phyloP scores from a whole-genome alignment of 1,284 basidiomycete species.

The Schizophyllum amplum region DNA sequence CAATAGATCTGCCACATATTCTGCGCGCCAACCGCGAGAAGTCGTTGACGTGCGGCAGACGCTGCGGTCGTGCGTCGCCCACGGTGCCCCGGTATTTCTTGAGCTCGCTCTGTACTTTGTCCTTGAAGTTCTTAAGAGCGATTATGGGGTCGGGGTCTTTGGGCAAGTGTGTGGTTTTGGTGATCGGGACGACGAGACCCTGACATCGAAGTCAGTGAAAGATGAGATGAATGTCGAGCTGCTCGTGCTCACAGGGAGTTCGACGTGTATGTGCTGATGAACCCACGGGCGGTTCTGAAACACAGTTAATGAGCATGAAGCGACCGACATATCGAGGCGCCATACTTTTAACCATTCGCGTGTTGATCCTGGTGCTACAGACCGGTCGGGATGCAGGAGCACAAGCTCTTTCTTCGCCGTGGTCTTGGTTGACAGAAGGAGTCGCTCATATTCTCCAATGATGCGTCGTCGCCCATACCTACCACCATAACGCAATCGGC shows the following conservation, averaged over 20 bases:
- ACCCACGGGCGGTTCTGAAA: conserved; percentile 87
- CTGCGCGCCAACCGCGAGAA: conserved; percentile 89
- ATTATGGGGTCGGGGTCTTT: conserved; percentile 87
- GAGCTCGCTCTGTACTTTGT: conserved; percentile 84
- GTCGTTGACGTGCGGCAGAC: conserved; percentile 80
- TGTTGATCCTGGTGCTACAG: conserved; percentile 86
- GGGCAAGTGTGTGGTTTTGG: conserved; percentile 43
- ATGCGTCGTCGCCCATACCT: conserved; percentile 89
- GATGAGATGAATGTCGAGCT: not conserved
- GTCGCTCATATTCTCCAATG: conserved; percentile 89
- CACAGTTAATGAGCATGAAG: conserved; percentile 6
- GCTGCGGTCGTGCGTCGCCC: conserved; percentile 65
- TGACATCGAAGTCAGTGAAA: conserved; percentile 18
- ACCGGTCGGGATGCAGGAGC: conserved; percentile 87
- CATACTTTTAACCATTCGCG: conserved; percentile 91
- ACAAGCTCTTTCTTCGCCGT: conserved; percentile 97
- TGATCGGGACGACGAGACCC: conserved; percentile 58
- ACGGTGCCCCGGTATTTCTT: conserved; percentile 75
- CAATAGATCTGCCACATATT: conserved; percentile 90
- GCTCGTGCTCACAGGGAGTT: conserved; percentile 55
- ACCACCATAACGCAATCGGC: conserved; percentile 96
- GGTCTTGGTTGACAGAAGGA: conserved; percentile 91
- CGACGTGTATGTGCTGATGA: conserved; percentile 87
- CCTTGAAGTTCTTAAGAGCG: conserved; percentile 85
- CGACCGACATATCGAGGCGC: not conserved